These are phyloP conservation scores for Penicillium sp. DNA, from an alignment of 2,329 filamentous ascomycete species.

Conservation along the genomic window DNA sequence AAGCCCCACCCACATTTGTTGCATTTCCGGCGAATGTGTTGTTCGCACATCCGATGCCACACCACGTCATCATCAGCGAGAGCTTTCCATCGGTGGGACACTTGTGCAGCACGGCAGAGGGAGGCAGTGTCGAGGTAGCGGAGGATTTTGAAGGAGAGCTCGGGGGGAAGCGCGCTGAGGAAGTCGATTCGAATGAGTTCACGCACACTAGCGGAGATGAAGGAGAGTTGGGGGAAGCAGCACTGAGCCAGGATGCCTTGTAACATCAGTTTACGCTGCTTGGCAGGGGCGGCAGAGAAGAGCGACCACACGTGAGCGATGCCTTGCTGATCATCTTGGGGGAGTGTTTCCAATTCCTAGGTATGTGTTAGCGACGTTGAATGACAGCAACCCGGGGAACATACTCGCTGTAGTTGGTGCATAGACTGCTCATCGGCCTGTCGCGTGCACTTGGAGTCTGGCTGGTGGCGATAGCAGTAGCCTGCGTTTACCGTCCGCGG, in stretches of 20 bases:
- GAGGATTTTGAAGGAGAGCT: constrained; percentile 92
- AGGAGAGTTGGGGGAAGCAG: constrained; percentile 96
- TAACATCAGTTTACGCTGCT: constrained; percentile 94
- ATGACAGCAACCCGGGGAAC: constrained; percentile 37
- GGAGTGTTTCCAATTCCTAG: constrained; percentile 80
- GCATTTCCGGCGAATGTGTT: constrained; percentile 92
- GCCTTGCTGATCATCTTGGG: constrained; percentile 86
- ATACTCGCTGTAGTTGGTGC: constrained; percentile 87
- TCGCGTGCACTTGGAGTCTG: constrained; percentile 89
- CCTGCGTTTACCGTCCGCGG: constrained; percentile 70
- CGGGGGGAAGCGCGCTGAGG: constrained; percentile 81
- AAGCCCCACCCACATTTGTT: constrained; percentile 96
- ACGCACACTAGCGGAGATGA: constrained; percentile 85
- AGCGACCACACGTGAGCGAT: constrained; percentile 98
- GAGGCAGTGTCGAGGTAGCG: constrained; percentile 92
- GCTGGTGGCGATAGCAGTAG: constrained; percentile 93
- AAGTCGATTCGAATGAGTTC: constrained; percentile 99
- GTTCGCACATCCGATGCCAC: constrained; percentile 98
- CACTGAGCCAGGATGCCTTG: constrained; percentile 96
- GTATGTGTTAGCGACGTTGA: constrained; percentile 12
- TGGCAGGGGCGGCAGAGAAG: constrained; percentile 92
- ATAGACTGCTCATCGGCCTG: constrained; percentile 95
- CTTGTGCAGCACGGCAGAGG: constrained; percentile 93
- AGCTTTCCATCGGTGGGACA: constrained; percentile 84
- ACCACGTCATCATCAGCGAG: constrained; percentile 97